Conservation (phyloP, 352 stramenopile species). For the Phytophthora hibernalis region DNA sequence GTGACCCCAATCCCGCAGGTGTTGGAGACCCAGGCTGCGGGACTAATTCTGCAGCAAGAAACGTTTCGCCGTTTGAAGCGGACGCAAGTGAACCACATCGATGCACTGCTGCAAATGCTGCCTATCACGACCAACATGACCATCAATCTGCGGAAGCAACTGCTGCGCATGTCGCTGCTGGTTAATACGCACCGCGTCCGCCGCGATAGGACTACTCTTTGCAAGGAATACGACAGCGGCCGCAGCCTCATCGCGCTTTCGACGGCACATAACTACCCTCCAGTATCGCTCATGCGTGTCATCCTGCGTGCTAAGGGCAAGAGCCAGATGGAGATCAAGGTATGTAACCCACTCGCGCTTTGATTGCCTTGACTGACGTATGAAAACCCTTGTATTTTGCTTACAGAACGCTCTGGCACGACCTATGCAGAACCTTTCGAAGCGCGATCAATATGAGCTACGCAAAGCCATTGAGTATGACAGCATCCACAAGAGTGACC, state of each 20-base stretch:
- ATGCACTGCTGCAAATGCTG: slow-evolving; percentile 83
- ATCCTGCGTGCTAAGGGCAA: slow-evolving; percentile 76
- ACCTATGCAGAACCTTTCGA: slow-evolving; percentile 58
- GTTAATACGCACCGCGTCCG: slow-evolving; percentile 89
- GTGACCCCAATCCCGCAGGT: slow-evolving; percentile 83
- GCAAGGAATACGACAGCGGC: slow-evolving; percentile 72
- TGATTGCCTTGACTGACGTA: slow-evolving; percentile 6
- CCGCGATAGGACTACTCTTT: slow-evolving; percentile 62
- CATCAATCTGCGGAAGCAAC: slow-evolving; percentile 85
- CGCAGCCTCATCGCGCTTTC: slow-evolving; percentile 84
- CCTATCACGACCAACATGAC: slow-evolving; percentile 90
- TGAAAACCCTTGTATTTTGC: slow-evolving; percentile 18
- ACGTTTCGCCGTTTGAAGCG: slow-evolving; percentile 87
- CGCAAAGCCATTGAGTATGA: slow-evolving; percentile 78
- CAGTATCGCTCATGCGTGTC: slow-evolving; percentile 85
- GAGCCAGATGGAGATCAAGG: slow-evolving; percentile 67
- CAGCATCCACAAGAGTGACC: slow-evolving; percentile 87
- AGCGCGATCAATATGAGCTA: slow-evolving; percentile 77
- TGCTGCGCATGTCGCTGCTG: slow-evolving; percentile 85
- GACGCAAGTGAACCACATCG: slow-evolving; percentile 83
- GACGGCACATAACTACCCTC: slow-evolving; percentile 80
- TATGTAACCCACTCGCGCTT: slow-evolving; percentile 12
- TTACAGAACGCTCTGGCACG: slow-evolving; percentile 59
- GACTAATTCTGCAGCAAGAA: slow-evolving; percentile 84
- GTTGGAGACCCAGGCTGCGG: slow-evolving; percentile 82